A percentile compares a stretch with the other conserved stretches of the same genome.
Conservation (phyloP, 116 monocot genomes). For the Phalaenopsis hybrid region DNA sequence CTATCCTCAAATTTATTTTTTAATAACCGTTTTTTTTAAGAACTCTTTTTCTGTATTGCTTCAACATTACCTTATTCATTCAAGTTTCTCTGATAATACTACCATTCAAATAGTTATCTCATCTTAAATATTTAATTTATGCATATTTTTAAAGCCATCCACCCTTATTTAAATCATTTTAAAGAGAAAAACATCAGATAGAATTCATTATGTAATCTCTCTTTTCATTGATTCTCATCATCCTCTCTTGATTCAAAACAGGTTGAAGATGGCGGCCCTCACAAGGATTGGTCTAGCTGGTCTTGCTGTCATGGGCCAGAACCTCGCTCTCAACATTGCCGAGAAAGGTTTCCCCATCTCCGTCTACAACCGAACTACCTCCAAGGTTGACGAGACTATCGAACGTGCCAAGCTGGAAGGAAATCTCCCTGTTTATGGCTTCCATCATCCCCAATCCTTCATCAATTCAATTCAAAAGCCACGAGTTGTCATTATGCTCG, state of each 20-base stretch:
- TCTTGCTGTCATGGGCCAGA: slow-evolving; percentile 43
- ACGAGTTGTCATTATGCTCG: slow-evolving; percentile 31
- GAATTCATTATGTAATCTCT: background rate
- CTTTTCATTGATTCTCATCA: background rate
- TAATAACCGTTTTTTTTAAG: background rate
- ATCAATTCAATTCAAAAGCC: slow-evolving; percentile 34
- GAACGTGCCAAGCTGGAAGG: slow-evolving; percentile 36
- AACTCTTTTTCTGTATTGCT: background rate
- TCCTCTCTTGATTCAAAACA: slow-evolving; percentile 6
- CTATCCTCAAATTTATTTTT: background rate
- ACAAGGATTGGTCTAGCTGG: slow-evolving; percentile 40
- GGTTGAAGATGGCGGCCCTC: slow-evolving; percentile 31
- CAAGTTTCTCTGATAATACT: background rate
- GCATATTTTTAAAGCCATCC: background rate
- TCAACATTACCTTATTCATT: background rate
- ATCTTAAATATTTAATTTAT: background rate
- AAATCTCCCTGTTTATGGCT: slow-evolving; percentile 31
- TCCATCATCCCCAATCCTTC: slow-evolving; percentile 27
- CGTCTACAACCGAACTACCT: slow-evolving; percentile 34
- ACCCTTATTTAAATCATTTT: background rate
- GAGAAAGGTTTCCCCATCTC: slow-evolving; percentile 44
- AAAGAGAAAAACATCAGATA: background rate
- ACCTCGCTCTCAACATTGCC: slow-evolving; percentile 38
- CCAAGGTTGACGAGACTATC: slow-evolving; percentile 31
- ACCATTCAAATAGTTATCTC: background rate